Base-by-base conservation (phyloP, 495 filamentous ascomycete species). In the Hypoxylon rickii region DNA sequence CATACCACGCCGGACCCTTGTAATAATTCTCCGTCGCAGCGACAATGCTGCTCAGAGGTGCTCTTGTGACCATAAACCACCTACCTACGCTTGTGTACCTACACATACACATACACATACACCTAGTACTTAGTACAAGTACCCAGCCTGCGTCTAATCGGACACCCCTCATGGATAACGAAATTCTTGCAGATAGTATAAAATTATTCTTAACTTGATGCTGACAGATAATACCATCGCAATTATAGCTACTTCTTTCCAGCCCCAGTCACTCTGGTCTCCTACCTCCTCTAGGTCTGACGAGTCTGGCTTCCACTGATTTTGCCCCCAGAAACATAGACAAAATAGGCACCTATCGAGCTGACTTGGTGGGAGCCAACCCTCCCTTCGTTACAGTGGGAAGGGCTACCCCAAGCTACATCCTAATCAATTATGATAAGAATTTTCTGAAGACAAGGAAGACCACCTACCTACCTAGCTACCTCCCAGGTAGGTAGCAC, bases 51-150 rank as follows among this genome's bases (percentile, higher is more conserved):
- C 32, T 21, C 42, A 52, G 19, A 20, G 24, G n/a, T 8, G 34
- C 20, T 44, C 50, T 32, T 60, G 18, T 44, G 26, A 51, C 24
- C 39, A 37, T 44, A 4, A 29, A 10, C 15, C 51, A 46, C 19
- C 41, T 55, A 44, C n/a, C n/a, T n/a, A n/a, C n/a, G n/a, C n/a
- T n/a, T n/a, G 42, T 13, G 24, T 60, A 44, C 22, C 22, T 29
- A 49, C 21, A 42, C n/a, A 36, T 39, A 45, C 51, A 44, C 44
- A 18, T 38, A 17, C 34, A 2, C n/a, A n/a, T n/a, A n/a, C n/a
- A n/a, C 7, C 34, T 3, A 12, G 12, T 38, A 16, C 11, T 2
- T 39, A 39, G 16, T 0, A 36, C 21, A n/a, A 16, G 21, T 10
- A 20, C 26, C 20, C 32, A 26, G 12, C 8, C 40, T 6, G 1